Evolutionary conservation across 2,329 filamentous ascomycete genomes (phyloP), one percentile per base, ranked within the genome.

Genomic region (Alternaria sp.): DNA sequence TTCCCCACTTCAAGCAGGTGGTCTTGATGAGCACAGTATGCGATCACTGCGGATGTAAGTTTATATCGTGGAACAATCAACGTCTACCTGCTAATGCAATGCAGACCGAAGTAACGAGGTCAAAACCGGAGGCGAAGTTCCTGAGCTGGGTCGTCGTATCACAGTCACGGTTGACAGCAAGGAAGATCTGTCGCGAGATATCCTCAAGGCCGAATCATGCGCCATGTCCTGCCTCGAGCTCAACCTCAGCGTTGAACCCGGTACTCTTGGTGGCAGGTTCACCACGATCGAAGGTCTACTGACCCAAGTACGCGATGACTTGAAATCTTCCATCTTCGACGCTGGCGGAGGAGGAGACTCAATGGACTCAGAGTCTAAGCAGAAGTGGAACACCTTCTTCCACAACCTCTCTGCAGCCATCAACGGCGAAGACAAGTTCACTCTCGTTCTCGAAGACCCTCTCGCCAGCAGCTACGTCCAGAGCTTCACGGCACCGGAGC

Each of bases 1-100:
- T 99, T 66, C 96, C 96, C 1, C 92, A 97, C 82, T 99, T 99
- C 84, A 97, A 97, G 83, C 93, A 98, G 77, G 96, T 99, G 4
- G 90, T 97, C 44, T 86, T 99, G 73, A 98, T 97, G 92, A 94
- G 90, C 71, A 98, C 95, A 3, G 90, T 93, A 26, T 99, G 96
- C 82, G 90, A 95, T 26, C 87, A 91, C 79, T 99, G 96, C 78
- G 95, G 95, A 61, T 97, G 80, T 77, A 75, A 71, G 77, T 77
- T 37, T 21, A 50, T 12, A 18, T 23, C 12, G 23, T 45, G 7
- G n/a, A 55, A 28, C 18, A 15, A n/a, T n/a, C 18, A 26, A 12
- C 11, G 18, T 18, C 14, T 46, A 30, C 55, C 28, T 20, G 54
- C 69, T 68, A 65, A 71, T 25, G n/a, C 25, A 5, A 41, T 53